A percentile compares a stretch with the other conserved stretches of the same genome.
Conservation (phyloP, 2,329 filamentous ascomycete species). For the Xylaria sp. region DNA sequence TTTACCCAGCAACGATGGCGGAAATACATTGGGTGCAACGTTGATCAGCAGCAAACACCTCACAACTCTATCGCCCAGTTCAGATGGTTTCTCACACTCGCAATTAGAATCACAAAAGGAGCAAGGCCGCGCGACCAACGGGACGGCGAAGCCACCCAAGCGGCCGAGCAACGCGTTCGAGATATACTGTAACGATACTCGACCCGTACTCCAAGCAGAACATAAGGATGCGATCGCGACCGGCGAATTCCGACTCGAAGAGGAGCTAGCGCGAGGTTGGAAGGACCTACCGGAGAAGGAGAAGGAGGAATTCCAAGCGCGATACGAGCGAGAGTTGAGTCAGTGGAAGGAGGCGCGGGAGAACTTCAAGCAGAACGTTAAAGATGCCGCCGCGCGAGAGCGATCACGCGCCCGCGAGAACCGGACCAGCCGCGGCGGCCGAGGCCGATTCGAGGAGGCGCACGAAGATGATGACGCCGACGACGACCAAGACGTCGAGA, state of each 20-base stretch:
- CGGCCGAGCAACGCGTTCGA: conserved; percentile 62
- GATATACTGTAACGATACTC: conserved; percentile 63
- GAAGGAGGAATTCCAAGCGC: conserved; percentile 60
- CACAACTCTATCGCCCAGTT: conserved; percentile 59
- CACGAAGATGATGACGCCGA: conserved; percentile 46
- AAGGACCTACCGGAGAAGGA: conserved; percentile 61
- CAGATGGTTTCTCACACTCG: conserved; percentile 64
- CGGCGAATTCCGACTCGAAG: conserved; percentile 57
- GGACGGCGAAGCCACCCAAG: conserved; percentile 54
- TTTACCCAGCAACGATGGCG: conserved; percentile 55
- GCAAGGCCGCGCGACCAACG: conserved; percentile 51
- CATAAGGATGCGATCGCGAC: conserved; percentile 53
- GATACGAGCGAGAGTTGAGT: conserved; percentile 53
- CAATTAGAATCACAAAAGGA: conserved; percentile 54
- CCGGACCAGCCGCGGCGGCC: conserved; percentile 37
- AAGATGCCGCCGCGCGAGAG: conserved; percentile 45
- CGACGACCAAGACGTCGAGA: conserved; percentile 41
- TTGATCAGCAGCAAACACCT: conserved; percentile 61
- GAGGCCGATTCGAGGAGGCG: conserved; percentile 42
- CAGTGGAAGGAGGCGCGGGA: conserved; percentile 58
- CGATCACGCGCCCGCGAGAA: conserved; percentile 42
- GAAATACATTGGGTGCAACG: conserved; percentile 52
- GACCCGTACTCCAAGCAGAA: conserved; percentile 57
- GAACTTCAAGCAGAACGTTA: conserved; percentile 48
- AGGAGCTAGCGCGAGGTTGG: conserved; percentile 65